Percentiles rank a stretch among this genome's conserved stretches.
These are phyloP conservation scores for Ophiostoma piceae DNA, from an alignment of 2,329 filamentous ascomycete species.

Conservation along the genomic window DNA sequence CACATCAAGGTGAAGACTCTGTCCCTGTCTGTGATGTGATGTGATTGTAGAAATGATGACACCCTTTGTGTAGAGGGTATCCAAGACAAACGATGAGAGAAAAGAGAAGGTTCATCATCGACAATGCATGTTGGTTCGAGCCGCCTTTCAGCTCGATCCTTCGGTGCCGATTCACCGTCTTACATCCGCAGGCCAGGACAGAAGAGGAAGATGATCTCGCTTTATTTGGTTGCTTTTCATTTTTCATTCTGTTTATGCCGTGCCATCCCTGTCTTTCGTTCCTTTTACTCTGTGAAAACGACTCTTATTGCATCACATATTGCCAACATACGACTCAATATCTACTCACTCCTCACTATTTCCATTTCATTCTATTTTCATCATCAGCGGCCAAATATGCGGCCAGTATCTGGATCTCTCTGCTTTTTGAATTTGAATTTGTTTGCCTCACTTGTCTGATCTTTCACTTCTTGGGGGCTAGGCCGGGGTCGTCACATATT, in stretches of 20 bases:
- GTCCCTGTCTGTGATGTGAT: background rate
- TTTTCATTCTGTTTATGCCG: background rate
- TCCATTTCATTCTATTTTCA: background rate
- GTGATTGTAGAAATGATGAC: background rate
- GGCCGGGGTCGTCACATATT: conserved; percentile 2
- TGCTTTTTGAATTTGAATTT: background rate
- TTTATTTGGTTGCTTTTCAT: background rate
- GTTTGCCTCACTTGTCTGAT: background rate
- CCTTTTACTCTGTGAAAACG: too few species aligned
- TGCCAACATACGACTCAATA: too few species aligned
- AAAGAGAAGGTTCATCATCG: background rate
- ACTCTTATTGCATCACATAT: too few species aligned
- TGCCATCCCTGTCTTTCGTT: background rate
- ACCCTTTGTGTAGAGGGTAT: background rate
- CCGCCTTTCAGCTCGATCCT: conserved; percentile 14
- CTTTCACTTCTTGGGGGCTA: conserved; percentile 1
- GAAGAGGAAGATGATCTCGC: background rate
- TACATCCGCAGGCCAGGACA: background rate
- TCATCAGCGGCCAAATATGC: background rate
- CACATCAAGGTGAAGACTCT: background rate
- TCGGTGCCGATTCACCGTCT: conserved; percentile 1
- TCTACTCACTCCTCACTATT: too few species aligned
- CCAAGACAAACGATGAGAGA: background rate
- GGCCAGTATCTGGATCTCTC: background rate
- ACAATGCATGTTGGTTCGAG: background rate